These are phyloP conservation scores for Paracoccidioides lutzii DNA, from an alignment of 2,329 filamentous ascomycete species.

Conservation along the genomic window DNA sequence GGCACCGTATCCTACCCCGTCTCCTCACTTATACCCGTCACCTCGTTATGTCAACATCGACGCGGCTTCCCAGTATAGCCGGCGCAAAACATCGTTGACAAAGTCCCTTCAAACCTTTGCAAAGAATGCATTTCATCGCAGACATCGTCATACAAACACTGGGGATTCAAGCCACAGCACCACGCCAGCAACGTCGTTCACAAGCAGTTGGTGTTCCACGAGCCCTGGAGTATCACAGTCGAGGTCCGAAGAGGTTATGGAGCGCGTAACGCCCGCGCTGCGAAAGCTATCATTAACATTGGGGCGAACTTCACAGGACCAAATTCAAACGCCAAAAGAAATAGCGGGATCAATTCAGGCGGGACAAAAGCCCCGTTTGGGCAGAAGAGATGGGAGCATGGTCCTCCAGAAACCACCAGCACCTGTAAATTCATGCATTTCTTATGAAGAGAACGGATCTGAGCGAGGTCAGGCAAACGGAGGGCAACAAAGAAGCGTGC, in stretches of 20 bases:
- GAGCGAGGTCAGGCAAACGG: background rate
- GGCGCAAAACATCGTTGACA: conserved; percentile 10
- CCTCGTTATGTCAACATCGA: conserved; percentile 8
- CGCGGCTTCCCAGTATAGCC: background rate
- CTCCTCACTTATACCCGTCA: background rate
- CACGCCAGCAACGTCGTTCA: background rate
- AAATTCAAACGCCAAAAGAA: background rate
- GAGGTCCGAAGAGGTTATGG: background rate
- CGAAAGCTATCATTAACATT: background rate
- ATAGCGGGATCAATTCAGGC: background rate
- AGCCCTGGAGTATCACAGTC: background rate
- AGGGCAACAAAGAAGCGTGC: background rate
- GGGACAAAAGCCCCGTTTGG: background rate
- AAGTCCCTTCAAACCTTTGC: conserved; percentile 13
- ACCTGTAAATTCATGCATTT: background rate
- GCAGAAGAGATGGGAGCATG: background rate
- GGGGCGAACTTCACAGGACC: background rate
- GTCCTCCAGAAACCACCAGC: background rate
- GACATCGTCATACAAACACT: conserved; percentile 6
- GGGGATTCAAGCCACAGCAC: background rate
- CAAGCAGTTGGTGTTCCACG: background rate
- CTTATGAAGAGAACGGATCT: background rate
- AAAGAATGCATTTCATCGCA: conserved; percentile 11
- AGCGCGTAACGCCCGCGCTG: background rate
- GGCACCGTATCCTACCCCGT: background rate